Conservation (phyloP, 495 filamentous ascomycete species). For the Lasiosphaeriaceae sp. region DNA sequence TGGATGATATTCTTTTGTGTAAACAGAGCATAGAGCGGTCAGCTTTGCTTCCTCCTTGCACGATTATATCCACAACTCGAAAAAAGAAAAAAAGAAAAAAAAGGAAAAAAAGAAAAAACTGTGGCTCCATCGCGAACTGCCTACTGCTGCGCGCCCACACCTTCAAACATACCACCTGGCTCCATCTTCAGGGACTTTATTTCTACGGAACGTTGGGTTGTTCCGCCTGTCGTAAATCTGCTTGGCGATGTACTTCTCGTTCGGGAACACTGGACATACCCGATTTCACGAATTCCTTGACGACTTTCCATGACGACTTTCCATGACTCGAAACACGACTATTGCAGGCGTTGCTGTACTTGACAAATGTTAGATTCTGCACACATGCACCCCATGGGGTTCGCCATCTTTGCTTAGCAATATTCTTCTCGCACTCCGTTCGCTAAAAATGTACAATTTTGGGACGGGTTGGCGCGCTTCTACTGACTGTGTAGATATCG, state of each 20-base stretch:
- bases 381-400: neutral
- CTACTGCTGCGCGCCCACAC: too few relatives aligned
- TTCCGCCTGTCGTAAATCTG: neutral
- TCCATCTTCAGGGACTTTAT: too few relatives aligned
- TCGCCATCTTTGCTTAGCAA: neutral
- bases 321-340: neutral
- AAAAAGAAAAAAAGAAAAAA: too few relatives aligned
- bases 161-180: too few relatives aligned
- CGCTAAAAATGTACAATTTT: neutral
- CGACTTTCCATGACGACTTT: too few relatives aligned
- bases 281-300: neutral
- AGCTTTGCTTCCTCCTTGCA: neutral
- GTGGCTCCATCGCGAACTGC: too few relatives aligned
- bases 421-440: neutral
- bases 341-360: neutral
- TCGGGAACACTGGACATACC: neutral
- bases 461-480: too few relatives aligned
- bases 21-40: neutral
- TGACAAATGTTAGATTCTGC: neutral
- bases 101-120: too few relatives aligned
- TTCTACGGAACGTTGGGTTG: too few relatives aligned
- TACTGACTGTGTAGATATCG: too few relatives aligned
- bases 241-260: neutral
- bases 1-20: too few relatives aligned
- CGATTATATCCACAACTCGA: too few relatives aligned